Evolutionary conservation across 768 basidiomycete species (phyloP).

Genomic region (Leccinum arenicola): DNA sequence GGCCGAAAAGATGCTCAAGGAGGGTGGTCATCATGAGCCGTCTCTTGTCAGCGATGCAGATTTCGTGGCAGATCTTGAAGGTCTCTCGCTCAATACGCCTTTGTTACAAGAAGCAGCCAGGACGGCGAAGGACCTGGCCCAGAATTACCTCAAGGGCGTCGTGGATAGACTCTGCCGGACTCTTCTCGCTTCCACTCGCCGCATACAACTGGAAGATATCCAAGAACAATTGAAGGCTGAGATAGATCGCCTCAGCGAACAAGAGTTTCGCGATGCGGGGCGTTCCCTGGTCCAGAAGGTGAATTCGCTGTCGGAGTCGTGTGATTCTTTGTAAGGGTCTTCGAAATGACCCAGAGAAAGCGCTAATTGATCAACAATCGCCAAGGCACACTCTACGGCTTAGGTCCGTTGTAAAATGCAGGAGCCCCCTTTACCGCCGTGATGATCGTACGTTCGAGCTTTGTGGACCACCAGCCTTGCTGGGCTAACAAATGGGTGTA

Average conservation of each 20-base stretch:
- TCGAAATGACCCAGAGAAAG: background rate
- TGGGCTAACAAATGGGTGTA: conserved; percentile 3
- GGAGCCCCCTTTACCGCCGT: background rate
- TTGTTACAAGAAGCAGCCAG: conserved; percentile 16
- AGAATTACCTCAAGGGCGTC: conserved; percentile 15
- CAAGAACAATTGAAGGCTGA: conserved; percentile 14
- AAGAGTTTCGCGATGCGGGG: conserved; percentile 12
- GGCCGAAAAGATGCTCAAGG: conserved; percentile 24
- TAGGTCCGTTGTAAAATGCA: conserved; percentile 2
- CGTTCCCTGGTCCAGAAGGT: conserved; percentile 18
- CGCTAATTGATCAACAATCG: background rate
- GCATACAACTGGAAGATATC: conserved; percentile 19
- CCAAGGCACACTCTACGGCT: conserved; percentile 18
- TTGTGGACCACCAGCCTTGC: too few relatives aligned
- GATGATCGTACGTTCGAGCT: background rate
- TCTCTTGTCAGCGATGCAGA: conserved; percentile 21
- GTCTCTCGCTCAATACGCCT: conserved; percentile 10
- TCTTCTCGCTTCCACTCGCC: conserved; percentile 7
- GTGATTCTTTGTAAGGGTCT: conserved; percentile 16
- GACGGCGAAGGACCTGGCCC: conserved; percentile 14
- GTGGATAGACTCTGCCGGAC: conserved; percentile 21
- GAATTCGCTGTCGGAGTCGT: conserved; percentile 17
- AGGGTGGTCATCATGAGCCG: conserved; percentile 15
- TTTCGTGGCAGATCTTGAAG: conserved; percentile 24
- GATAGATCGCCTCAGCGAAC: conserved; percentile 12